phyloP scores from a whole-genome alignment of 2,329 filamentous ascomycete species.

The Biscogniauxia mediterranea region DNA sequence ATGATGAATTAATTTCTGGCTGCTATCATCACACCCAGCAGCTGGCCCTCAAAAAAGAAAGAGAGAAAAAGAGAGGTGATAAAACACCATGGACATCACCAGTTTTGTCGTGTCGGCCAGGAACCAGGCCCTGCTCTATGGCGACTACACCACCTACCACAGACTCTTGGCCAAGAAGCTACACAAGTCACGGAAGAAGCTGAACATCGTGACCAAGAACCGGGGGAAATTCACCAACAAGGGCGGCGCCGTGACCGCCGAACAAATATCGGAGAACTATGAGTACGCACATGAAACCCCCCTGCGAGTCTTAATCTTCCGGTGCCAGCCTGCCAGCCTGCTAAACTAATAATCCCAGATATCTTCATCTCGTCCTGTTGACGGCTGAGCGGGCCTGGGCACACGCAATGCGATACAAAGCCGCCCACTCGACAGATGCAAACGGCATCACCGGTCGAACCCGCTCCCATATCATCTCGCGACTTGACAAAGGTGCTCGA shows the following conservation, averaged over 20 bases:
- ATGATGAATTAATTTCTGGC: background rate
- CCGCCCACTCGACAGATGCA: constrained; percentile 73
- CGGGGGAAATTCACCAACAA: constrained; percentile 81
- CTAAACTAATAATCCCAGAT: constrained; percentile 48
- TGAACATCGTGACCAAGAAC: constrained; percentile 80
- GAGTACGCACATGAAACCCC: constrained; percentile 56
- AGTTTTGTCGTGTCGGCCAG: constrained; percentile 75
- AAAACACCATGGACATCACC: constrained; percentile 85
- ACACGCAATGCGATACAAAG: constrained; percentile 92
- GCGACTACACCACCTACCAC: constrained; percentile 86
- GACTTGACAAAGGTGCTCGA: constrained; percentile 75
- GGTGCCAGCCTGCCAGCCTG: background rate
- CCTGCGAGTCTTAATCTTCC: background rate
- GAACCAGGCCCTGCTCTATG: constrained; percentile 80
- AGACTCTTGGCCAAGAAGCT: constrained; percentile 76
- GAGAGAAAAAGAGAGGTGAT: too few relatives aligned
- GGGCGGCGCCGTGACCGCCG: constrained; percentile 64
- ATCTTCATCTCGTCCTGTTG: constrained; percentile 75
- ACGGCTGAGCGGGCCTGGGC: constrained; percentile 91
- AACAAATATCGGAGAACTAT: constrained; percentile 70
- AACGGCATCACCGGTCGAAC: constrained; percentile 77
- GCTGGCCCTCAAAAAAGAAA: background rate
- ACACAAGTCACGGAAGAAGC: constrained; percentile 78
- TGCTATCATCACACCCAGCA: too few relatives aligned
- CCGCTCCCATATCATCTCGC: constrained; percentile 84